Base-by-base conservation (phyloP, 225 moss, liverwort and hornwort genomes). In the Physcomitrellopsis africana region DNA sequence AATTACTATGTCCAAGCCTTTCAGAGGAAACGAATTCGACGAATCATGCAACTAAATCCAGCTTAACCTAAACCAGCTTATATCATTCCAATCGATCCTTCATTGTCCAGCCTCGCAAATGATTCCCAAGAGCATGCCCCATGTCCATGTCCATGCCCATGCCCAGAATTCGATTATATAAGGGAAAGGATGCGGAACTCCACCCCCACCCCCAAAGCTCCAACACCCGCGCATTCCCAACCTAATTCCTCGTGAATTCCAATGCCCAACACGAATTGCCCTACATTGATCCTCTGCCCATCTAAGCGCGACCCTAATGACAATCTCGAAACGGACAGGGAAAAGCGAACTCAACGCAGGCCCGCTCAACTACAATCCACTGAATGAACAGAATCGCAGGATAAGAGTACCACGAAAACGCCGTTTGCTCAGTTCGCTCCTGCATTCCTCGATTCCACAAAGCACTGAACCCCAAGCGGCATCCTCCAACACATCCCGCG, bases 221-320 rank as follows among this genome's bases (percentile, higher is more conserved):
- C 76, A 49, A n/a, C 56, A 18, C 37, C 20, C 23, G 15, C n/a
- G 14, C 2, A 72, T 37, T 63, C n/a, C 60, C 60, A 70, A 60
- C 71, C 70, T 82, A 60, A 79, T 82, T 70, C 53, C 82, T 54
- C 60, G 79, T 66, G 69, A 24, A 11, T 67, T 65, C 23, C 51
- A 13, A 18, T 13, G 18, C 20, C 29, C 66, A 9, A 1, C 44
- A 60, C 53, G 9, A 55, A 74, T 69, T 32, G 9, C 47, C 3
- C 8, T 14, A 51, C 81, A 72, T 72, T 67, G 67, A 77, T 68
- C 45, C 48, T 19, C 54, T 11, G 32, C 68, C 26, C 26, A 52
- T 72, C 56, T 29, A 58, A 52, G 69, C 27, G 61, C 60, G 68
- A 56, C 53, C 54, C 55, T 63, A 57, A 22, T 65, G 0, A 9